These are phyloP conservation scores for Hericium coralloides DNA, from an alignment of 768 basidiomycete genomes.

Conservation along the genomic window DNA sequence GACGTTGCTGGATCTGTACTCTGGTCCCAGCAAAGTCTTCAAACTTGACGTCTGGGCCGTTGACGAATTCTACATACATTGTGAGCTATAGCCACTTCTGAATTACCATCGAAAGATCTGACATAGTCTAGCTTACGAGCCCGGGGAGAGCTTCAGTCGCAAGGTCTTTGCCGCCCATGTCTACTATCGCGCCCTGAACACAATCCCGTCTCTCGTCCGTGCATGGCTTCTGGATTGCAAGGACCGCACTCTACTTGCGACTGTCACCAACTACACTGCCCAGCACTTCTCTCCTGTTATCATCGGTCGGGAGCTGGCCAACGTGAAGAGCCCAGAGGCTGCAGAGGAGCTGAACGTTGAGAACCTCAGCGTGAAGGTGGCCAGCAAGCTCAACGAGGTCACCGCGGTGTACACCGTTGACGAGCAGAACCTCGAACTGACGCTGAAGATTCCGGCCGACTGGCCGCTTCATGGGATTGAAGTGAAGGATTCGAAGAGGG, in stretches of 20 bases:
- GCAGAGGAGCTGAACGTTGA: constrained; percentile 61
- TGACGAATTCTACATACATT: constrained; percentile 70
- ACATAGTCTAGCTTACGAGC: constrained; percentile 44
- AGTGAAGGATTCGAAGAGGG: constrained; percentile 72
- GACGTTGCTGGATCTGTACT: constrained; percentile 55
- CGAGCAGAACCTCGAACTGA: constrained; percentile 88
- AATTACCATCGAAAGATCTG: not conserved
- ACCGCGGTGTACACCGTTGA: constrained; percentile 81
- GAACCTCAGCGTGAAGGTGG: constrained; percentile 72
- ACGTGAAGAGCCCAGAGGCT: constrained; percentile 48
- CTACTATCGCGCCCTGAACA: constrained; percentile 79
- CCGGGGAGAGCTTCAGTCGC: constrained; percentile 40
- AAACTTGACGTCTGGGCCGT: constrained; percentile 83
- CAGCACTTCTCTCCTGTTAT: constrained; percentile 85
- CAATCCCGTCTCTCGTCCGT: constrained; percentile 79
- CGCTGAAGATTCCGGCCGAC: constrained; percentile 75
- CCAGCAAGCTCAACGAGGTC: constrained; percentile 67
- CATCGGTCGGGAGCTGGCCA: constrained; percentile 73
- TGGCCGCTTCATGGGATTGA: constrained; percentile 89
- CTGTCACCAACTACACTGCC: constrained; percentile 72
- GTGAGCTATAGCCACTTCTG: constrained; percentile 32
- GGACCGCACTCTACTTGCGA: constrained; percentile 76
- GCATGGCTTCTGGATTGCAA: constrained; percentile 82
- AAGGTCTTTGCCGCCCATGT: constrained; percentile 76
- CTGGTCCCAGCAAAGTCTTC: constrained; percentile 54